phyloP scores from a whole-genome alignment of 2,329 filamentous ascomycete species.

The Decorospora gaudefroyi region DNA sequence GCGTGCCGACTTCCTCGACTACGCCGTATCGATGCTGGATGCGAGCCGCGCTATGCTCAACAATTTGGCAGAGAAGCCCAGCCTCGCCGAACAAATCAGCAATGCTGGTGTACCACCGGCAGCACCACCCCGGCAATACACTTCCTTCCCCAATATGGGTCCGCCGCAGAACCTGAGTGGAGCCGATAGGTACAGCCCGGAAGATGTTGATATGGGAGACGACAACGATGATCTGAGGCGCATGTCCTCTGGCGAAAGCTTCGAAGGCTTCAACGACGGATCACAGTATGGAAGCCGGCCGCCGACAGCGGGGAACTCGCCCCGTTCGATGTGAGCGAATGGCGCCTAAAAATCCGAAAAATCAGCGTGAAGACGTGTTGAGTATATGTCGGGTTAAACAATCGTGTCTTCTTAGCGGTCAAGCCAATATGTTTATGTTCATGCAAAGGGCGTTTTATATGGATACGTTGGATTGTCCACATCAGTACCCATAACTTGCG shows the following conservation, averaged over 20 bases:
- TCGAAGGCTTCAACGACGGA: slow-evolving; percentile 39
- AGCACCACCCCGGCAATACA: slow-evolving; percentile 27
- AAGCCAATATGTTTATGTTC: too few relatives aligned
- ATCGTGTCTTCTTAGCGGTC: too few relatives aligned
- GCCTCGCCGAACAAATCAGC: slow-evolving; percentile 46
- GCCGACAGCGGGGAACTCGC: slow-evolving; percentile 29
- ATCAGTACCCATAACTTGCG: too few relatives aligned
- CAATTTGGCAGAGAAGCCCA: slow-evolving; percentile 53
- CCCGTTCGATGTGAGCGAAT: slow-evolving; percentile 21
- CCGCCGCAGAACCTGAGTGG: slow-evolving; percentile 21
- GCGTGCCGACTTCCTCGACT: slow-evolving; percentile 59
- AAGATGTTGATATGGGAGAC: slow-evolving; percentile 40
- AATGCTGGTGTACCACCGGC: slow-evolving; percentile 46
- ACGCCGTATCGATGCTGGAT: slow-evolving; percentile 53
- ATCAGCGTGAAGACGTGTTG: too few relatives aligned
- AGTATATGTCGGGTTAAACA: too few relatives aligned
- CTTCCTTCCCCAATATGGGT: slow-evolving; percentile 26
- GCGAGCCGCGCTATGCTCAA: slow-evolving; percentile 52
- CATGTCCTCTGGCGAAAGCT: slow-evolving; percentile 35
- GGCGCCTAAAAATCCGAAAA: too few relatives aligned
- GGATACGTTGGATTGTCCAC: too few relatives aligned
- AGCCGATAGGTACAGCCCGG: slow-evolving; percentile 16
- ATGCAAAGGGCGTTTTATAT: too few relatives aligned
- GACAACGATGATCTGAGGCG: slow-evolving; percentile 28
- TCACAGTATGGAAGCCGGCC: slow-evolving; percentile 32